Evolutionary conservation across 2,329 filamentous ascomycete genomes (phyloP), one percentile per base, ranked within the genome.

Genomic region (Xylariaceae sp.): DNA sequence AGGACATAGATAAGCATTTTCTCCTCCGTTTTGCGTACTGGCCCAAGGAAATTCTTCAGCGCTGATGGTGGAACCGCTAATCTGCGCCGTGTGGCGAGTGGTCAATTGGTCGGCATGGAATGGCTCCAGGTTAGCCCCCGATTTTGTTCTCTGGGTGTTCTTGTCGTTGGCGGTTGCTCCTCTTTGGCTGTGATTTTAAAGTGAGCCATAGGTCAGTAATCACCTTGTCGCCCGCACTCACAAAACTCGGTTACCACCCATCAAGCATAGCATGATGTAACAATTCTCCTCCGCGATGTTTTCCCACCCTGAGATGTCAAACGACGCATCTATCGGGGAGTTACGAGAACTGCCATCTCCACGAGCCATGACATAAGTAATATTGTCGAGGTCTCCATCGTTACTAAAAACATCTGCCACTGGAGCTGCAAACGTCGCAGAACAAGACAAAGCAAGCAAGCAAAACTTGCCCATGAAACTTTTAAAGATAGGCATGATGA

Each of bases 1-100:
- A 7, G 44, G 44, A 14, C 29, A 16, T 4, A 47, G 26, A 47
- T 47, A 31, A 14, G 26, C 44, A 16, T 16, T 31, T 12, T n/a
- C 24, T 16, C 44, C 44, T 19, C 44, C 28, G n/a, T 17, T 19
- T 9, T 33, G 11, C n/a, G 31, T 47, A 29, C 44, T 47, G 7
- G 14, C 14, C 45, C 45, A 48, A 16, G 45, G 45, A 33, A 48
- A 48, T 23, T 48, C 45, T 26, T 48, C 45, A 12, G 45, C 45
- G 31, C 45, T 48, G 21, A 29, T 26, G 31, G 45, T 48, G 14
- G 6, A 12, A 12, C 14, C 14, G 6, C 14, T 23, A 19, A 48
- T 37, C 12, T 37, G 45, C 29, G 28, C 14, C 12, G 45, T 37
- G 14, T 39, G 31, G 14, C 45, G 45, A 6, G 16, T 16, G 6